A percentile compares a stretch with the other conserved stretches of the same genome.
phyloP scores from a whole-genome alignment of 192 early-diverging fungal genomes.

The Gryganskiella cystojenkinii region DNA sequence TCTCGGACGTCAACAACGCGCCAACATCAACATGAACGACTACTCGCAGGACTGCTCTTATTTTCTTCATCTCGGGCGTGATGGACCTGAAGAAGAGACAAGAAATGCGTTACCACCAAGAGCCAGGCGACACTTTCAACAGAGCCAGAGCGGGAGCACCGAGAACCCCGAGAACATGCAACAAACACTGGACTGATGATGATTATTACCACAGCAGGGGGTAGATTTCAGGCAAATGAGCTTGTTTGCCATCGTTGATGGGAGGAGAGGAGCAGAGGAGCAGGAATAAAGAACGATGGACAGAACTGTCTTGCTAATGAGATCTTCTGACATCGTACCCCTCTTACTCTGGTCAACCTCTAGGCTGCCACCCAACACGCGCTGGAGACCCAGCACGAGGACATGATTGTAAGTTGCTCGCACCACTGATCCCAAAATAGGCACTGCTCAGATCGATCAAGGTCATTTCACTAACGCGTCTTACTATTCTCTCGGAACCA shows the following conservation, averaged over 20 bases:
- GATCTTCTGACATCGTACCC: neutral
- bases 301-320: too few species aligned
- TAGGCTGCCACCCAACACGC: constrained; percentile 59
- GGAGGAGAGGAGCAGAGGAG: too few species aligned
- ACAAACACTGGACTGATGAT: too few species aligned
- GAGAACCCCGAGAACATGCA: neutral
- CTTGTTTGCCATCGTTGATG: too few species aligned
- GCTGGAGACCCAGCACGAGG: constrained; percentile 89
- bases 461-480: neutral
- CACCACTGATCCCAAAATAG: neutral
- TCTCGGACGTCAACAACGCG: too few species aligned
- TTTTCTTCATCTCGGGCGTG: constrained; percentile 1
- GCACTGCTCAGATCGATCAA: neutral
- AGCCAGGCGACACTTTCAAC: neutral
- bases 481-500: too few species aligned
- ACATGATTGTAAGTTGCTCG: constrained; percentile 80
- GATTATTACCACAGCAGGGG: too few species aligned
- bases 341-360: neutral
- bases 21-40: too few species aligned
- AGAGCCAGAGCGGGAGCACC: neutral
- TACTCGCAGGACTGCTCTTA: too few species aligned
- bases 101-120: neutral
- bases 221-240: too few species aligned
- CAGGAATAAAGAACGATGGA: too few species aligned
- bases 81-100: neutral